Evolutionary conservation across 2,329 filamentous ascomycete species (phyloP).

Genomic region (Alternaria gansuensis): DNA sequence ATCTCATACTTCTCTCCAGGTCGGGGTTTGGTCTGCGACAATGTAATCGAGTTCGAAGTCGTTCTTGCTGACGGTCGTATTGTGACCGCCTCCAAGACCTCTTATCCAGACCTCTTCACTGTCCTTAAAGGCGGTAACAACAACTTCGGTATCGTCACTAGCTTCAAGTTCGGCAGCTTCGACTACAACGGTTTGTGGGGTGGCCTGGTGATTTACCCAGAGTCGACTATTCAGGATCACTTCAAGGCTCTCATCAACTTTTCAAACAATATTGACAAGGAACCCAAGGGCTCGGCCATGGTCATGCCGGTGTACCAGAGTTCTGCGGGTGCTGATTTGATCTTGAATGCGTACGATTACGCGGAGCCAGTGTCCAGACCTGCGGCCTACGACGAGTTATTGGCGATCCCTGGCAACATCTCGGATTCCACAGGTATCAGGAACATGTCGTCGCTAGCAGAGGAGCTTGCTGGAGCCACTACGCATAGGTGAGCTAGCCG

Average conservation of each 20-base stretch:
- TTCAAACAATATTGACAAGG: constrained; percentile 27
- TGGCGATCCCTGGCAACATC: constrained; percentile 37
- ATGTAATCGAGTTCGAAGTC: constrained; percentile 45
- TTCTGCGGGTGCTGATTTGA: constrained; percentile 20
- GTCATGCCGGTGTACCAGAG: constrained; percentile 35
- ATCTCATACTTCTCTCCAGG: constrained; percentile 42
- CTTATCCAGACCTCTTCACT: constrained; percentile 41
- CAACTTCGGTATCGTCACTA: constrained; percentile 51
- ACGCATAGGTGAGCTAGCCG: constrained; percentile 24
- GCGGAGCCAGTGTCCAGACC: constrained; percentile 30
- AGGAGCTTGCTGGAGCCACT: constrained; percentile 28
- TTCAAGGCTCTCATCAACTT: constrained; percentile 39
- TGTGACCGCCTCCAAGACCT: constrained; percentile 30
- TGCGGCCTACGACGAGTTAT: constrained; percentile 34
- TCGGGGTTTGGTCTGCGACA: constrained; percentile 45
- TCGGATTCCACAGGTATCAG: constrained; percentile 35
- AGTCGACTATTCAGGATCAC: constrained; percentile 27
- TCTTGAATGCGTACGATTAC: constrained; percentile 39
- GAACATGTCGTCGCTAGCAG: constrained; percentile 38
- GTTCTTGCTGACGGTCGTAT: constrained; percentile 46
- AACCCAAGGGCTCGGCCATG: constrained; percentile 31
- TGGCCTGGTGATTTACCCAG: constrained; percentile 41
- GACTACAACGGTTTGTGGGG: constrained; percentile 46
- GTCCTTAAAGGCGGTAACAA: constrained; percentile 48
- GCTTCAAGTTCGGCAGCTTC: constrained; percentile 38